Percentiles rank a stretch among this genome's conserved stretches.
These are phyloP conservation scores for Penicillium cinerascens DNA, from an alignment of 495 filamentous ascomycete genomes.

Conservation along the genomic window DNA sequence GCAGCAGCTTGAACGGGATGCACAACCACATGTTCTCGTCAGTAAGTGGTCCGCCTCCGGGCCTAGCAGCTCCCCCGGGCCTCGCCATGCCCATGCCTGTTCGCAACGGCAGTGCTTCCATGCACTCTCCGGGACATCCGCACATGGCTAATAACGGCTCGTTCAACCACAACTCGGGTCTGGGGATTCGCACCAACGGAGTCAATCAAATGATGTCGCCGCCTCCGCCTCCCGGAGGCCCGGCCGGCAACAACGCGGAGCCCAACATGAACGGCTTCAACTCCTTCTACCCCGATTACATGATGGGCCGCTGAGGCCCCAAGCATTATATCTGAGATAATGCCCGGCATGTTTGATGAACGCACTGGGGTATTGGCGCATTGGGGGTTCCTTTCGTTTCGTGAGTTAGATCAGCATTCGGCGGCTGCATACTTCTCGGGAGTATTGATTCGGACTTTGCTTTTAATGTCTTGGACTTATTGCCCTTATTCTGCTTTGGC, in stretches of 20 bases:
- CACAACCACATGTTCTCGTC: constrained; percentile 62
- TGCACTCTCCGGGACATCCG: constrained; percentile 32
- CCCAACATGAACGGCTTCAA: constrained; percentile 44
- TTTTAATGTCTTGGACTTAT: constrained; percentile 1
- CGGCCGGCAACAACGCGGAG: constrained; percentile 34
- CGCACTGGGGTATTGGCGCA: constrained; percentile 46
- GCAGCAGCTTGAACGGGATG: constrained; percentile 53
- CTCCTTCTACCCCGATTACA: constrained; percentile 54
- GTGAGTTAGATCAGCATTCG: constrained; percentile 48
- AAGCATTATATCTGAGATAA: constrained; percentile 33
- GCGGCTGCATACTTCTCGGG: constrained; percentile 44
- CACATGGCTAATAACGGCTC: constrained; percentile 37
- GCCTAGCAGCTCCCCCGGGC: constrained; percentile 66
- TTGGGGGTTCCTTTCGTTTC: constrained; percentile 39
- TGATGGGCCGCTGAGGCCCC: constrained; percentile 53
- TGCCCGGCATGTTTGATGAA: constrained; percentile 50
- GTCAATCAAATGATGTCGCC: constrained; percentile 44
- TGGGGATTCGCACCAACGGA: constrained; percentile 42
- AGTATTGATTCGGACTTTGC: constrained; percentile 39
- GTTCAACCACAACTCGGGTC: constrained; percentile 43
- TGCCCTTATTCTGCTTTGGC: constrained; percentile 11
- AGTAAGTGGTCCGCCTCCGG: constrained; percentile 72
- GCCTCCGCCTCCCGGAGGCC: constrained; percentile 35
- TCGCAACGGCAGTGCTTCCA: constrained; percentile 31
- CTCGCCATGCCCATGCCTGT: constrained; percentile 43